Conservation (phyloP, 2,329 filamentous ascomycete genomes). For the Neofusicoccum ribis region DNA sequence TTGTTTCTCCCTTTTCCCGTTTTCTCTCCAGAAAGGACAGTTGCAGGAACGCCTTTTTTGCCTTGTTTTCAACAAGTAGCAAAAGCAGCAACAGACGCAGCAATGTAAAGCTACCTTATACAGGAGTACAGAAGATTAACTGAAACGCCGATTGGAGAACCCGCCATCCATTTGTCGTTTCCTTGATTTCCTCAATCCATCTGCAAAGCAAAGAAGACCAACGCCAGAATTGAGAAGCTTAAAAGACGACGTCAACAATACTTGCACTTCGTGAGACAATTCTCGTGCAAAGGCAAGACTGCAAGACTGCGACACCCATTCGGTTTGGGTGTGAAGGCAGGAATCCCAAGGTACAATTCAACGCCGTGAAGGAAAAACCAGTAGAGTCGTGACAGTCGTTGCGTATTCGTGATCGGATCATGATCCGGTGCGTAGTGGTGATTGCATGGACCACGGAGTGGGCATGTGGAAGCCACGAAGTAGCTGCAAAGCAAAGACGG, state of each 20-base stretch:
- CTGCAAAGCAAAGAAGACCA: too few species aligned
- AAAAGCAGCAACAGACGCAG: background rate
- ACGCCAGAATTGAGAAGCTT: too few species aligned
- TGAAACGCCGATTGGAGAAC: background rate
- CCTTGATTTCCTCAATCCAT: background rate
- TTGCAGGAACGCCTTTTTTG: constrained; percentile 6
- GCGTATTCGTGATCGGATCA: background rate
- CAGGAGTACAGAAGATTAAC: background rate
- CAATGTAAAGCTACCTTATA: background rate
- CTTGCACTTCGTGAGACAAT: background rate
- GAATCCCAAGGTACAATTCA: background rate
- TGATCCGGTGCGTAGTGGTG: background rate
- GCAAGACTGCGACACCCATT: background rate
- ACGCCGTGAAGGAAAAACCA: constrained; percentile 6
- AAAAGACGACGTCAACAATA: too few species aligned
- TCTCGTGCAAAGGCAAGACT: background rate
- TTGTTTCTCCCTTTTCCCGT: background rate
- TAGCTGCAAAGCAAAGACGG: background rate
- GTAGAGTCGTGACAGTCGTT: background rate
- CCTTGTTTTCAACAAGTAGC: background rate
- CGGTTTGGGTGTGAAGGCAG: background rate
- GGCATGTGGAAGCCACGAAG: background rate
- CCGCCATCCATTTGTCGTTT: background rate
- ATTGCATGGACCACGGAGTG: background rate
- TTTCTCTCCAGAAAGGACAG: background rate